phyloP scores from a whole-genome alignment of 257 asterid species.

The Rehmannia glutinosa region DNA sequence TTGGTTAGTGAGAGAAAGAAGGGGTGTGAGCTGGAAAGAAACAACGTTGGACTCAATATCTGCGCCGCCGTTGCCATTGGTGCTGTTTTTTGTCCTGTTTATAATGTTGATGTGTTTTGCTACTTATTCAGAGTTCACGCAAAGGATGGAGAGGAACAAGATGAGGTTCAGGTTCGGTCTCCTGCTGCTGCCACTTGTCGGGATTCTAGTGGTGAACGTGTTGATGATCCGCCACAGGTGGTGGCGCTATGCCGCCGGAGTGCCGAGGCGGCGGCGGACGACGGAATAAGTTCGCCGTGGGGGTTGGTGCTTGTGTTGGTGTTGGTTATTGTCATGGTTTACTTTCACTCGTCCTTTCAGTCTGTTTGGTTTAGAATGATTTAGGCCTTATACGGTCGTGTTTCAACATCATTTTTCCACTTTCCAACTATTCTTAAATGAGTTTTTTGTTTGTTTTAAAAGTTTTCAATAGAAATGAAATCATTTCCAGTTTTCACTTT shows the following conservation, averaged over 20 bases:
- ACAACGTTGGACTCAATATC: conserved; percentile 51
- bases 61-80: conserved; percentile 59
- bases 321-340: conserved; percentile 45
- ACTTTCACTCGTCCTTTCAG: conserved; percentile 41
- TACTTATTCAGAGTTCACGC: conserved; percentile 27
- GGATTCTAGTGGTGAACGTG: conserved; percentile 26
- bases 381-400: too few relatives aligned
- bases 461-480: too few relatives aligned
- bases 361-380: conserved; percentile 51
- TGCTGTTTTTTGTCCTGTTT: conserved; percentile 50
- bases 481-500: too few relatives aligned
- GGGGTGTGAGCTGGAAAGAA: conserved; percentile 63
- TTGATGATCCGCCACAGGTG: conserved; percentile 36
- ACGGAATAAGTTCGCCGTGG: conserved; percentile 42
- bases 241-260: conserved; percentile 26
- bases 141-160: conserved; percentile 34
- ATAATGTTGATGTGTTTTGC: conserved; percentile 39
- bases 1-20: too few relatives aligned
- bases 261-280: conserved; percentile 22
- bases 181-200: conserved; percentile 37
- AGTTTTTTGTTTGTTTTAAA: too few relatives aligned
- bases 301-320: conserved; percentile 34
- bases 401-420: too few relatives aligned
- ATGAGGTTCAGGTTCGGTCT: conserved; percentile 32
- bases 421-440: too few relatives aligned